Conservation (phyloP, 192 early-diverging fungal species). For the Backusella psychrophila region DNA sequence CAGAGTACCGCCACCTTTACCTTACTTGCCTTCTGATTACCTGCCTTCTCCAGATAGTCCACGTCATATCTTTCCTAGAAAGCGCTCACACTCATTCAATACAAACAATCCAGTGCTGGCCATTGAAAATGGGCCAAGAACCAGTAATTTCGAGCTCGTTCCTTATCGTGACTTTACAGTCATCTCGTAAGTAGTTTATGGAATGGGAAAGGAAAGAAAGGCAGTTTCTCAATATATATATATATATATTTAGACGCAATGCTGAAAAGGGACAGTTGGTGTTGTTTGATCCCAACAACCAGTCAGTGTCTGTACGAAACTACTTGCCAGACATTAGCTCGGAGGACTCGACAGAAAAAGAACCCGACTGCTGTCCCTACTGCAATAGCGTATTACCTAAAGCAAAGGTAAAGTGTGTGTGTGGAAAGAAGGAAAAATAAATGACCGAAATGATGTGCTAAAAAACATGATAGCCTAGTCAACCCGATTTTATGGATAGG, state of each 20-base stretch:
- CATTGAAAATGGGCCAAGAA: background rate
- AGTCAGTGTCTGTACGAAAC: constrained; percentile 46
- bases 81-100: background rate
- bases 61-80: constrained; percentile 20
- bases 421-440: background rate
- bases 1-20: constrained; percentile 27
- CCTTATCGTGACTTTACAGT: constrained; percentile 59
- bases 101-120: background rate
- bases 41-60: constrained; percentile 26
- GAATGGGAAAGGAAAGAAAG: background rate
- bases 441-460: background rate
- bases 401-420: background rate
- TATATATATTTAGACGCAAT: constrained; percentile 37
- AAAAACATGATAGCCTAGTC: background rate
- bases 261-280: constrained; percentile 54
- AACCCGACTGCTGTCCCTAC: background rate
- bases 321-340: constrained; percentile 11
- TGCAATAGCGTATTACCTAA: background rate
- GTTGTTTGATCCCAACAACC: constrained; percentile 61
- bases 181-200: constrained; percentile 42
- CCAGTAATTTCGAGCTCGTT: constrained; percentile 41
- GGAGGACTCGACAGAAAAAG: background rate
- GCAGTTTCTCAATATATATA: background rate
- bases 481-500: constrained; percentile 42
- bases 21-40: constrained; percentile 31